Conservation (phyloP, 116 monocot species). For the Phalaenopsis hybrid region DNA sequence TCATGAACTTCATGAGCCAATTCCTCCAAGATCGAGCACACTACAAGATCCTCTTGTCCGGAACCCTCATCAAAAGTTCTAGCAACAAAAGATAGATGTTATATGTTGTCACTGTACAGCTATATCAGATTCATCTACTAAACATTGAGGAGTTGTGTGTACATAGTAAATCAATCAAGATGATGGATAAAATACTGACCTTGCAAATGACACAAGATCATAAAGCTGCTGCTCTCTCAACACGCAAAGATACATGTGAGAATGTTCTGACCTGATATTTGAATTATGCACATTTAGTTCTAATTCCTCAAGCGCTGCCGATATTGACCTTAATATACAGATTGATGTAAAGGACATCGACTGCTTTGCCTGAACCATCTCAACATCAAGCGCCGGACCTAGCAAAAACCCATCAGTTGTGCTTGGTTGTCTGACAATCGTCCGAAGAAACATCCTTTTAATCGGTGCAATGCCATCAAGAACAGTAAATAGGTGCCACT, state of each 20-base stretch:
- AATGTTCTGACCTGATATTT: slow-evolving; percentile 69
- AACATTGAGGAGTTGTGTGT: not conserved
- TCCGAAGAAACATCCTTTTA: slow-evolving; percentile 93
- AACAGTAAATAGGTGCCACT: slow-evolving; percentile 93
- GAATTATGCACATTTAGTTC: slow-evolving; percentile 80
- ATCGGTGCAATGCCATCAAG: slow-evolving; percentile 41
- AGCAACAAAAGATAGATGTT: not conserved
- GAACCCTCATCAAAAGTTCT: slow-evolving; percentile 46
- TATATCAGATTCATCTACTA: not conserved
- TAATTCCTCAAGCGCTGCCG: slow-evolving; percentile 81
- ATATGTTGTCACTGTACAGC: not conserved
- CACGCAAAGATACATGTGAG: slow-evolving; percentile 94
- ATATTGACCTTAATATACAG: slow-evolving; percentile 69
- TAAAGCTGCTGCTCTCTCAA: slow-evolving; percentile 61
- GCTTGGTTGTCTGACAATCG: slow-evolving; percentile 79
- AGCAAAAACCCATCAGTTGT: slow-evolving; percentile 47
- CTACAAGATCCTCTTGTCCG: slow-evolving; percentile 53
- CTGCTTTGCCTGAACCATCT: slow-evolving; percentile 25
- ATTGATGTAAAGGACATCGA: slow-evolving; percentile 64
- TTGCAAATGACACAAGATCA: slow-evolving; percentile 70
- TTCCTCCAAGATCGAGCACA: slow-evolving; percentile 55
- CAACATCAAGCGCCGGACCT: slow-evolving; percentile 31
- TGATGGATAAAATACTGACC: slow-evolving; percentile 30
- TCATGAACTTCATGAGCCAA: slow-evolving; percentile 67
- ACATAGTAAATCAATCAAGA: not conserved